Evolutionary conservation across 2,329 filamentous ascomycete genomes (phyloP), one percentile per base, ranked within the genome.

Genomic region (Talaromyces sp.): DNA sequence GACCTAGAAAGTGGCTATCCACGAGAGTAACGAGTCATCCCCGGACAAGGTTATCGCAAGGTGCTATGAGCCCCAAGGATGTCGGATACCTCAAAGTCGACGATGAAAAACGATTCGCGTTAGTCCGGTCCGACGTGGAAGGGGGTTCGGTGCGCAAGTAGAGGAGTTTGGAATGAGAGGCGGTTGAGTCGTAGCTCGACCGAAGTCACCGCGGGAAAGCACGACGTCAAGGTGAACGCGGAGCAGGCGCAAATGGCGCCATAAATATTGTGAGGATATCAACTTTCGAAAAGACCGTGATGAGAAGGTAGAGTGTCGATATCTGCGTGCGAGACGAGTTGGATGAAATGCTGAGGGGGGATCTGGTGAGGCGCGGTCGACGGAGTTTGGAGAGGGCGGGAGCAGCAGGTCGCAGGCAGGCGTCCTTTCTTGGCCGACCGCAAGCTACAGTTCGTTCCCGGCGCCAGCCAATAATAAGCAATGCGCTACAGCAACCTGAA

Each of bases 1-100:
- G 69, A 70, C 67, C 70, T 74, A 74, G 64, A 69, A 68, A 70
- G 62, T 65, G 71, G 67, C 69, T 67, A 72, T 66, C 67, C 68
- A 65, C 67, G 66, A 61, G 67, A 68, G 68, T 61, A 63, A 66
- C 69, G 63, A 70, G 69, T 74, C 73, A 76, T 76, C 72, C 72
- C 73, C 72, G 69, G 66, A 64, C 63, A 56, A 57, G 63, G 58
- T 66, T 62, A 55, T 28, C 40, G 41, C 25, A 31, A n/a, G 36
- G 39, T 36, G 40, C 31, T 33, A 25, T 19, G n/a, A 22, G 43
- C 33, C 37, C 17, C 39, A n/a, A 43, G 22, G 35, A 45, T 39
- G 5, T 9, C n/a, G 22, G 21, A 21, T 33, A 28, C 41, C 28
- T 40, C 11, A n/a, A 19, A 36, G 40, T 17, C 19, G 15, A 41